A percentile compares a stretch with the other conserved stretches of the same genome.
These are phyloP conservation scores for Alternaria arborescens DNA, from an alignment of 2,329 filamentous ascomycete species.

Conservation along the genomic window DNA sequence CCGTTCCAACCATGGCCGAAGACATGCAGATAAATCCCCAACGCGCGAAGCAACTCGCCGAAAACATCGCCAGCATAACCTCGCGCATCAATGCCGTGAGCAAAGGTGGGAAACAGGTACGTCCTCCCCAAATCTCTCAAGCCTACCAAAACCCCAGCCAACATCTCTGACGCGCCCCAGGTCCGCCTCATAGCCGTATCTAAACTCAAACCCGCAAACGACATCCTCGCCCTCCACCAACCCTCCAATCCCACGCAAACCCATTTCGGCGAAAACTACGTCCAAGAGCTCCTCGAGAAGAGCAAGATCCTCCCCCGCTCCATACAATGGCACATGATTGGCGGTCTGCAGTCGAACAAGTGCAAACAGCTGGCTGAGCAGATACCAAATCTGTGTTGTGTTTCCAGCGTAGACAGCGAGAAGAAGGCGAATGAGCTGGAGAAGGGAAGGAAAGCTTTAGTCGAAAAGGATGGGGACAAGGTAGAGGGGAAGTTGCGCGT, in stretches of 20 bases:
- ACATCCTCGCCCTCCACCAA: constrained; percentile 84
- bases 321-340: constrained; percentile 97
- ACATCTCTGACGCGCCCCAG: constrained; percentile 51
- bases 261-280: constrained; percentile 97
- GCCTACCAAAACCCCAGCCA: not conserved
- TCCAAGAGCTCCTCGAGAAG: constrained; percentile 83
- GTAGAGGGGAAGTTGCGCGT: constrained; percentile 64
- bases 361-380: constrained; percentile 83
- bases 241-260: constrained; percentile 58
- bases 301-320: constrained; percentile 76
- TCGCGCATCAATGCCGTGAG: constrained; percentile 53
- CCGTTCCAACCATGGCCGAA: constrained; percentile 41
- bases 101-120: constrained; percentile 44
- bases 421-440: constrained; percentile 90
- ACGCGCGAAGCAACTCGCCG: constrained; percentile 56
- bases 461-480: constrained; percentile 37
- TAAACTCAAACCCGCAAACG: constrained; percentile 92
- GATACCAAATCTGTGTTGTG: constrained; percentile 88
- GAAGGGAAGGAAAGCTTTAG: constrained; percentile 72
- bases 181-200: constrained; percentile 92
- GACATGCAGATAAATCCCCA: constrained; percentile 54
- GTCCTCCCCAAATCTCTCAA: not conserved
- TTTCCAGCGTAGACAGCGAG: constrained; percentile 85
- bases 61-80: constrained; percentile 55
- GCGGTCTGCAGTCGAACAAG: constrained; percentile 91